Evolutionary conservation across 768 basidiomycete species (phyloP).

Genomic region (Naganishia vishniacii): DNA sequence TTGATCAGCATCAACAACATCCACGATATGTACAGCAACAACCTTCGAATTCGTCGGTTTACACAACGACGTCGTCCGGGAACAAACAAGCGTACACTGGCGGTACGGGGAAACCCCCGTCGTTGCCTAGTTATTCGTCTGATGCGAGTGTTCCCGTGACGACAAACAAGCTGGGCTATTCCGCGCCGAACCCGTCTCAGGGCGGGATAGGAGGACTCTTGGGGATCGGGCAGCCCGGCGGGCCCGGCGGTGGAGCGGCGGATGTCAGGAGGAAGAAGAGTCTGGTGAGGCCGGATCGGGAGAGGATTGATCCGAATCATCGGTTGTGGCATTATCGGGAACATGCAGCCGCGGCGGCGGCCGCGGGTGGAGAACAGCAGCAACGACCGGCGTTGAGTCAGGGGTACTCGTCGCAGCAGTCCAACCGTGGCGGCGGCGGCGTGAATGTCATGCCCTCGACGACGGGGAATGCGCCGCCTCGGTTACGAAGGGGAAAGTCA

Average conservation of each 20-base stretch:
- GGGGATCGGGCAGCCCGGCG: slow-evolving; percentile 23
- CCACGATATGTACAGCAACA: slow-evolving; percentile 7
- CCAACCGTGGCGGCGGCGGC: slow-evolving; percentile 1
- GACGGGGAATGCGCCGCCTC: slow-evolving; percentile 35
- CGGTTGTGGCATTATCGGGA: slow-evolving; percentile 89
- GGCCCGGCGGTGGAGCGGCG: slow-evolving; percentile 21
- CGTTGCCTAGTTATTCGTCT: not conserved
- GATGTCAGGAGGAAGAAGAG: slow-evolving; percentile 72
- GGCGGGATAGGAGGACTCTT: slow-evolving; percentile 18
- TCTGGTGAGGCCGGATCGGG: slow-evolving; percentile 83
- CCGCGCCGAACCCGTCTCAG: slow-evolving; percentile 6
- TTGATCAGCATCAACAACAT: slow-evolving; percentile 16
- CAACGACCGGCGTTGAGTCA: not conserved
- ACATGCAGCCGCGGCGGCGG: slow-evolving; percentile 61
- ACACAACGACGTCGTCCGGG: slow-evolving; percentile 2
- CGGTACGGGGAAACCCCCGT: too few species aligned
- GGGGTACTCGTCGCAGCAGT: too few species aligned
- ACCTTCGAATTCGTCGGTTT: slow-evolving; percentile 4
- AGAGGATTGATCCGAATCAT: slow-evolving; percentile 92
- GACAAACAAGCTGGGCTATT: too few species aligned
- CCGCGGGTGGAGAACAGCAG: too few species aligned
- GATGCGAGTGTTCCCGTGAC: slow-evolving; percentile 4
- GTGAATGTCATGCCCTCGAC: slow-evolving; percentile 22
- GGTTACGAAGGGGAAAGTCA: slow-evolving; percentile 76
- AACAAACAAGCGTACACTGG: too few species aligned